These are phyloP conservation scores for Candida pseudoglaebosa DNA, from an alignment of 805 yeast genomes.

Conservation along the genomic window DNA sequence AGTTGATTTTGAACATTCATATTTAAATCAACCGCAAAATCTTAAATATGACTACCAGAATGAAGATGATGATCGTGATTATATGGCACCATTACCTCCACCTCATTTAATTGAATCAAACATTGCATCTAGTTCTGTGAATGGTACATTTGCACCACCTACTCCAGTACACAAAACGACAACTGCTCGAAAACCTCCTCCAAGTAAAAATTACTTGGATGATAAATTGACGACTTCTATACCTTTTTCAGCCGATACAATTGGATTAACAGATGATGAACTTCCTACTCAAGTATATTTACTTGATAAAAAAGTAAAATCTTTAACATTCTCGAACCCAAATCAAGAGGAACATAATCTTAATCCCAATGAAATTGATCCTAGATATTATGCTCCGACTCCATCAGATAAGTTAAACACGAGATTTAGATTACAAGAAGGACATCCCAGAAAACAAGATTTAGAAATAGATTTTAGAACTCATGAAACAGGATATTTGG, in stretches of 20 bases:
- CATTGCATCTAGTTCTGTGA: slow-evolving; percentile 1
- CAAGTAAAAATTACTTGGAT: background rate
- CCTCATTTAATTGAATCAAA: slow-evolving; percentile 14
- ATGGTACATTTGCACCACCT: slow-evolving; percentile 6
- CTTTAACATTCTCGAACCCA: slow-evolving; percentile 20
- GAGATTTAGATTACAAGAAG: slow-evolving; percentile 19
- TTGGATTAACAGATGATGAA: slow-evolving; percentile 28
- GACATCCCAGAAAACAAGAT: slow-evolving; percentile 17
- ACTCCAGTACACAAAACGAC: slow-evolving; percentile 24
- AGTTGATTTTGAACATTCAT: slow-evolving; percentile 1
- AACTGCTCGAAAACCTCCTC: slow-evolving; percentile 17
- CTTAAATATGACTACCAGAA: slow-evolving; percentile 2
- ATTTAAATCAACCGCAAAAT: slow-evolving; percentile 2
- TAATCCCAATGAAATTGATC: slow-evolving; percentile 28
- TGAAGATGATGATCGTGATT: slow-evolving; percentile 10
- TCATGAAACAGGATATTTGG: slow-evolving; percentile 36
- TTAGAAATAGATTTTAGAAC: slow-evolving; percentile 26
- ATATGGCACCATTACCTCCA: slow-evolving; percentile 22
- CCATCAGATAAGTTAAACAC: slow-evolving; percentile 39
- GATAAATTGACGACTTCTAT: slow-evolving; percentile 18
- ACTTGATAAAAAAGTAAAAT: slow-evolving; percentile 30
- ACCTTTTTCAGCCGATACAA: slow-evolving; percentile 43
- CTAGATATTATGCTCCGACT: slow-evolving; percentile 43
- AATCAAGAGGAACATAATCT: slow-evolving; percentile 18
- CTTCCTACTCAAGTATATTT: slow-evolving; percentile 35